Evolutionary conservation across 257 asterid species (phyloP), one percentile per base, ranked within the genome.

Genomic region (Nicotiana benthamiana): DNA sequence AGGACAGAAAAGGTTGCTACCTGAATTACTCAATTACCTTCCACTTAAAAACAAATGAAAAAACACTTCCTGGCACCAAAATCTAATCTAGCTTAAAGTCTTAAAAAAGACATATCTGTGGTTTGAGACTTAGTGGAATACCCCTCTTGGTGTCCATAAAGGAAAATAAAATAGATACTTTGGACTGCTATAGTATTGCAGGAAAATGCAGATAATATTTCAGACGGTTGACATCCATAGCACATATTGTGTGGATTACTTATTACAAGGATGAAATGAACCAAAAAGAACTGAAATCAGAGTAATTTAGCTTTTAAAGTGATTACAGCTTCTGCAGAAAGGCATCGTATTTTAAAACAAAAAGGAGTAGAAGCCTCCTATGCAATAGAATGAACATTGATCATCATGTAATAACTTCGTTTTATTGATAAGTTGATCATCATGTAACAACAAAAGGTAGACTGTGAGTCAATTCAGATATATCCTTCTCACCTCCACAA

Each of bases 401-500:
- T 46, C 22, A 72, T 24, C 40, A 22, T 3, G 60, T 57, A 77
- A 51, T 18, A 8, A 26, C 61, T 63, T 36, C 18, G 18, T 67
- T 36, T 0, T 1, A 34, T 18, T 18, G 0, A 36, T 10, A 36
- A 28, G 30, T n/a, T 43, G 57, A 70, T 43, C 59, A 43, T 70
- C 77, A 43, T 22, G 57, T 65, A 77, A 51, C 28, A 6, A 53
- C 75, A 48, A 51, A 57, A 65, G 43, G 34, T 56, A 27, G 51
- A 65, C 27, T 5, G 24, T 10, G 67, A 40, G 81, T 59, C 34
- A 80, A 54, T 36, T 61, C 24, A 79, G 66, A 75, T 48, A 27
- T 51, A 70, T 43, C 79, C n/a, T 11, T 80, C 92, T 89, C 85
- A 92, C 98, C 98, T 57, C 82, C 95, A 57, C 82, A 81, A 54